Percentiles rank a stretch among this genome's conserved stretches.
phyloP scores from a whole-genome alignment of 2,329 filamentous ascomycete genomes.

The Teratosphaeria zuluensis region DNA sequence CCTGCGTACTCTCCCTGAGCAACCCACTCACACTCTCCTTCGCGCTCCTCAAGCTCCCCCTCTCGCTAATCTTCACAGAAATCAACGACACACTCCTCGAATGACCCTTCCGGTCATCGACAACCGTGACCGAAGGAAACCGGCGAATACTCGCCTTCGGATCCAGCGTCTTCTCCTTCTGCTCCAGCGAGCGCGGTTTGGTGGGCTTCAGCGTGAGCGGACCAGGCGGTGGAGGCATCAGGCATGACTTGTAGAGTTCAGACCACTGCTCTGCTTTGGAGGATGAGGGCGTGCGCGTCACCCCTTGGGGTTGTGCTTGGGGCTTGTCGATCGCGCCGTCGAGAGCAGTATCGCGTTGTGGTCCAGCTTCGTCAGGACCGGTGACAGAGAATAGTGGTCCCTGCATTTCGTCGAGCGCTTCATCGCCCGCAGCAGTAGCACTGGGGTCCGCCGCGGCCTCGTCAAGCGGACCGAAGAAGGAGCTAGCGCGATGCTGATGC shows the following conservation, averaged over 20 bases:
- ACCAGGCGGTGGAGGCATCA: conserved; percentile 2
- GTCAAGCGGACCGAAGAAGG: conserved; percentile 2
- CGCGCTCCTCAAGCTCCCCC: not conserved
- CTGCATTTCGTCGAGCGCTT: not conserved
- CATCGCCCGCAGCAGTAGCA: not conserved
- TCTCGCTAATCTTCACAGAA: conserved; percentile 8
- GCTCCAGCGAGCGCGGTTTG: conserved; percentile 10
- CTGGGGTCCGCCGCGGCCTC: not conserved
- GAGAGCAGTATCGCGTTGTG: not conserved
- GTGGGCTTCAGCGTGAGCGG: conserved; percentile 9
- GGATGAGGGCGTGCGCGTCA: not conserved
- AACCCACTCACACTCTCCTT: conserved; percentile 1
- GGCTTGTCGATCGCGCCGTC: conserved; percentile 4
- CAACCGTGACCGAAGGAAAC: conserved; percentile 23
- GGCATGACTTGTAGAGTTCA: conserved; percentile 11
- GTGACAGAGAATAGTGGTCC: not conserved
- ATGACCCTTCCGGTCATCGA: conserved; percentile 24
- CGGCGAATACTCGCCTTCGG: conserved; percentile 9
- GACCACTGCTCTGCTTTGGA: conserved; percentile 13
- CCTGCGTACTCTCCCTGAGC: conserved; percentile 30
- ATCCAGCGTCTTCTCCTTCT: conserved; percentile 4
- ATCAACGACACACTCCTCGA: conserved; percentile 20
- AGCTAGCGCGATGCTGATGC: conserved; percentile 1
- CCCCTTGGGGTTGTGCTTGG: not conserved
- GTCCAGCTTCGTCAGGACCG: not conserved